Percentiles rank a stretch among this genome's conserved stretches.
Conservation (phyloP, 148 eudicot species). For the Rhododendron vialii region DNA sequence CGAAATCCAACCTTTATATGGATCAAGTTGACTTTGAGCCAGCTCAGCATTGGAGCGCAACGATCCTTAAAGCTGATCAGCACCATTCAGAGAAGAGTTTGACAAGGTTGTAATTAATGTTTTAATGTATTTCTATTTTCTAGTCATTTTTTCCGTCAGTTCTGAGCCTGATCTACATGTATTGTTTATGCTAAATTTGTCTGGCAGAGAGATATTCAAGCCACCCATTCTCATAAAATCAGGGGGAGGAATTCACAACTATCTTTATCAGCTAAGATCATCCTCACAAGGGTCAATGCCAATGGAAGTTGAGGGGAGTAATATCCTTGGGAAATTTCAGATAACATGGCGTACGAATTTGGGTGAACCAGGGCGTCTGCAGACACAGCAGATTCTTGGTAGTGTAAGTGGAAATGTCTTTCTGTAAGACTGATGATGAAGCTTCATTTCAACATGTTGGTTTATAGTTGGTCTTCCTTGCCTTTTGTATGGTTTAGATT, state of each 20-base stretch:
- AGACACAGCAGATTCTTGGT: slow-evolving; percentile 95
- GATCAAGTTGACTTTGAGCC: slow-evolving; percentile 99
- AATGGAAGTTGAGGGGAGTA: slow-evolving; percentile 68
- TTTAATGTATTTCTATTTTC: neutral
- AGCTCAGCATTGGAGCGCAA: slow-evolving; percentile 82
- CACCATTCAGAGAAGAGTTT: slow-evolving; percentile 38
- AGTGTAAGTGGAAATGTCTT: slow-evolving; percentile 54
- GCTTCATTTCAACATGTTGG: neutral
- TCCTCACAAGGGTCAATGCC: slow-evolving; percentile 54
- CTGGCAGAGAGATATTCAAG: slow-evolving; percentile 68
- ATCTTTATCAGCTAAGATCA: slow-evolving; percentile 68
- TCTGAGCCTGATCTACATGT: neutral
- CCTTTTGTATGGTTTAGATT: neutral
- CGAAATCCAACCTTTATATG: slow-evolving; percentile 87
- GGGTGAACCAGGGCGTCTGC: slow-evolving; percentile 99
- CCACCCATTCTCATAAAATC: slow-evolving; percentile 75
- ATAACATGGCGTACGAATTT: slow-evolving; percentile 98
- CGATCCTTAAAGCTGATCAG: slow-evolving; percentile 57
- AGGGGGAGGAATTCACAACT: slow-evolving; percentile 91
- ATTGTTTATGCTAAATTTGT: slow-evolving; percentile 5
- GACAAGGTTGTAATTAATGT: slow-evolving; percentile 39
- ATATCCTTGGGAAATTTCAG: slow-evolving; percentile 90
- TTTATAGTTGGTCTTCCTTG: neutral
- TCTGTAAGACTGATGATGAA: neutral
- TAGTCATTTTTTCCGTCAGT: neutral